Percentiles rank a stretch among this genome's conserved stretches.
Conservation (phyloP, 768 basidiomycete genomes). For the Piloderma croceum region DNA sequence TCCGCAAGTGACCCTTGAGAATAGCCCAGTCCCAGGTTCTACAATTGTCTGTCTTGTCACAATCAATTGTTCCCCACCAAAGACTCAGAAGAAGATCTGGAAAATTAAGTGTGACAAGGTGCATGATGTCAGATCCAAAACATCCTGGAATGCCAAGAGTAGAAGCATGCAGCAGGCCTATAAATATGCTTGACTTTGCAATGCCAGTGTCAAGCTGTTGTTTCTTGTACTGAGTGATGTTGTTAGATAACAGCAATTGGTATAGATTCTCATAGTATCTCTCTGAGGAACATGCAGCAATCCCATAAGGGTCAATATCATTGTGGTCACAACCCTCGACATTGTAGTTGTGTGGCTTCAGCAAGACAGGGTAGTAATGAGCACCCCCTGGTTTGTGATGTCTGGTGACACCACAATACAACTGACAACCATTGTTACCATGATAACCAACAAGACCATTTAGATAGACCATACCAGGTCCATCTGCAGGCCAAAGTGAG, state of each 20-base stretch:
- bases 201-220: conserved; percentile 7
- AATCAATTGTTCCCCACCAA: conserved; percentile 20
- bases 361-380: conserved; percentile 19
- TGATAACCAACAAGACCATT: conserved; percentile 24
- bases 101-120: conserved; percentile 10
- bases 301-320: too few species aligned
- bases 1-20: conserved; percentile 16
- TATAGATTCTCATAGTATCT: too few species aligned
- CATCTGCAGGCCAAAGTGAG: conserved; percentile 19
- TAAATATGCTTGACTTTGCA: conserved; percentile 13
- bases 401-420: conserved; percentile 18
- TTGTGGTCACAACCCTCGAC: conserved; percentile 17
- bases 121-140: conserved; percentile 17
- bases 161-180: conserved; percentile 7
- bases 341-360: conserved; percentile 14
- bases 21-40: conserved; percentile 28
- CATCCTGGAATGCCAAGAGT: conserved; percentile 8
- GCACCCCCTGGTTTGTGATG: conserved; percentile 10
- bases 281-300: too few species aligned
- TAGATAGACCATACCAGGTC: conserved; percentile 19
- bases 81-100: conserved; percentile 11
- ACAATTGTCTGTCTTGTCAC: conserved; percentile 17
- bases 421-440: conserved; percentile 14
- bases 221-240: background rate
- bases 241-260: background rate